phyloP scores from a whole-genome alignment of 2,329 filamentous ascomycete species.

The Beauveria rudraprayagi region DNA sequence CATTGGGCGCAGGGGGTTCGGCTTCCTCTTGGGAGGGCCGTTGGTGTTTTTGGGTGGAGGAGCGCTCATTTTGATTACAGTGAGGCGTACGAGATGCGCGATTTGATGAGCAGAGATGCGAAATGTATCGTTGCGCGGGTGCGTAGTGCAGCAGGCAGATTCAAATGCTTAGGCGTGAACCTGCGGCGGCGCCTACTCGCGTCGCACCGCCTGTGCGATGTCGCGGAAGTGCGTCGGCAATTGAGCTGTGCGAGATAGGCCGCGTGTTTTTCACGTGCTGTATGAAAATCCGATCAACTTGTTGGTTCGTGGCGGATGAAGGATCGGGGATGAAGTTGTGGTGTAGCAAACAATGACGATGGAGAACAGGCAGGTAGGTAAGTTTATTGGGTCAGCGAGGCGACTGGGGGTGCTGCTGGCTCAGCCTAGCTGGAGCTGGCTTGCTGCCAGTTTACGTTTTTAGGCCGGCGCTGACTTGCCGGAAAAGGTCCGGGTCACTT shows the following conservation, averaged over 20 bases:
- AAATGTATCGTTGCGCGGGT: neutral
- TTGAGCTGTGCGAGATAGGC: neutral
- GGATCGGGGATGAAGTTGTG: neutral
- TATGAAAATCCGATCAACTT: neutral
- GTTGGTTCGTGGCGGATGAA: neutral
- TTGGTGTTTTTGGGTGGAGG: constrained; percentile 29
- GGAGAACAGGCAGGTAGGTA: neutral
- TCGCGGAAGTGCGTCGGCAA: neutral
- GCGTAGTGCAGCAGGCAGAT: constrained; percentile 12
- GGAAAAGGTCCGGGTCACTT: too few species aligned
- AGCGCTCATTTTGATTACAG: constrained; percentile 34
- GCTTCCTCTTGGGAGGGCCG: constrained; percentile 23
- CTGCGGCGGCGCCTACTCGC: neutral
- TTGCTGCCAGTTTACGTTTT: too few species aligned
- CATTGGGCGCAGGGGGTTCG: constrained; percentile 32
- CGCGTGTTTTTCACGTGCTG: neutral
- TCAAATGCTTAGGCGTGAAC: neutral
- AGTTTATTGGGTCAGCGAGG: neutral
- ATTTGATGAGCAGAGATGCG: neutral
- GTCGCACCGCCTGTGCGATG: constrained; percentile 6
- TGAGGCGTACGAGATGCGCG: neutral
- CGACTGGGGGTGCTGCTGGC: too few species aligned
- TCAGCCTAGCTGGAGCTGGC: too few species aligned
- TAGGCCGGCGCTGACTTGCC: too few species aligned
- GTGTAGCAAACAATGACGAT: neutral